Percentiles rank a stretch among this genome's conserved stretches.
Evolutionary conservation across 768 basidiomycete species (phyloP).

Genomic region (Chalciporus chontae): DNA sequence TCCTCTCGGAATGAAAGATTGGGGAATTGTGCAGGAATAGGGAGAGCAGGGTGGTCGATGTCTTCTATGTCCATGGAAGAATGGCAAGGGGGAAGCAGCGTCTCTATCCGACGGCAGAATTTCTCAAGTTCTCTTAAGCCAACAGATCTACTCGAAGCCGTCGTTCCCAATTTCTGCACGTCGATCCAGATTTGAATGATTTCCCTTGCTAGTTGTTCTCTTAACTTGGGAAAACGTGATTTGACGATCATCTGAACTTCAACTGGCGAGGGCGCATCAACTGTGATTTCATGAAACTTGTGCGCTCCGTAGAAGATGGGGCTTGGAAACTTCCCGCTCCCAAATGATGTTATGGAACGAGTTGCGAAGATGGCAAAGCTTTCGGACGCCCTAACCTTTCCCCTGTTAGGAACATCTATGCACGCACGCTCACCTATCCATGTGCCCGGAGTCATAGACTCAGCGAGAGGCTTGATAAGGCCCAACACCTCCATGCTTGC

Average conservation of each 20-base stretch:
- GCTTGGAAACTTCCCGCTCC: conserved; percentile 45
- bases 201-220: conserved; percentile 41
- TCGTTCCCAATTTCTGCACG: conserved; percentile 48
- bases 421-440: conserved; percentile 71
- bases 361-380: conserved; percentile 89
- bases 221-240: conserved; percentile 61
- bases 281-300: conserved; percentile 70
- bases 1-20: conserved; percentile 82
- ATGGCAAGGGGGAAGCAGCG: conserved; percentile 50
- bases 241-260: conserved; percentile 74
- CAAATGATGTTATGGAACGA: conserved; percentile 55
- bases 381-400: conserved; percentile 69
- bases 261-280: conserved; percentile 55
- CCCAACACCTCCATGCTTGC: conserved; percentile 89
- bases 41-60: conserved; percentile 20
- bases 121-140: conserved; percentile 82
- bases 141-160: conserved; percentile 53
- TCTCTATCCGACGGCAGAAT: conserved; percentile 72
- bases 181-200: conserved; percentile 70
- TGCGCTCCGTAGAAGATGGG: conserved; percentile 82
- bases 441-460: conserved; percentile 65
- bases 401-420: conserved; percentile 72
- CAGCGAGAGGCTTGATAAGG: conserved; percentile 77
- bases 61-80: conserved; percentile 40
- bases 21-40: conserved; percentile 50